Evolutionary conservation across 768 basidiomycete species (phyloP), one percentile per base, ranked within the genome.

Genomic region (Leucogyrophana mollusca): DNA sequence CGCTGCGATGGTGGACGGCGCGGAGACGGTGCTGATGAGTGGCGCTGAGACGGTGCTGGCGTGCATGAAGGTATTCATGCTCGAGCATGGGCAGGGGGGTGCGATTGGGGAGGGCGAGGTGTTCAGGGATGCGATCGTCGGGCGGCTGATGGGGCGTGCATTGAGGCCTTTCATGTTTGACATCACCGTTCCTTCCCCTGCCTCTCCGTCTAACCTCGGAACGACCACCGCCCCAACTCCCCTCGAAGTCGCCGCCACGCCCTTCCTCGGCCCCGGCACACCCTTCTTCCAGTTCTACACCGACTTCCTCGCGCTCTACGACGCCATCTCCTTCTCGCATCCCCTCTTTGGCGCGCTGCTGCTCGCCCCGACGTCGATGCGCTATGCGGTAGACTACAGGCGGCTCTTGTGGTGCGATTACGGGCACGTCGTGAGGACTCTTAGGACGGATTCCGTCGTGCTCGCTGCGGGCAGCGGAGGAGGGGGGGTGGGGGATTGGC

Each of bases 271-370:
- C 0, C 51, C 73, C 1, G 66, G 70, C 4, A 83, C 83, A 0
- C 91, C 94, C 0, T 97, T 97, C 73, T 96, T 83, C 71, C 93
- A 95, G 62, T 91, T 87, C 58, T 98, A 93, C 69, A 87, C 87
- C 11, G 94, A 96, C 65, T 86, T 96, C 59, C 74, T 95, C 46
- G 83, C 80, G 1, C 69, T 97, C n/a, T 98, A 94, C 66, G 89
- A 91, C 57, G 79, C 91, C 3, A 83, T 93, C 54, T 97, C 94
- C 7, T 94, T 94, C 64, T 79, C 84, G 2, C 82, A 97, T 57
- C 73, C 77, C 0, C 64, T 81, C 1, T 98, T 98, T 57, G 82
- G 79, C 10, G 72, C 77, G 2, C 74, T 95, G 10, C 74, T 96
- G 11, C 73, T 94, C 6, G 80, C 88, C 0, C 87, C 93, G 0